Conservation (phyloP, 208 protist genomes). For the Naegleria fowleri region DNA sequence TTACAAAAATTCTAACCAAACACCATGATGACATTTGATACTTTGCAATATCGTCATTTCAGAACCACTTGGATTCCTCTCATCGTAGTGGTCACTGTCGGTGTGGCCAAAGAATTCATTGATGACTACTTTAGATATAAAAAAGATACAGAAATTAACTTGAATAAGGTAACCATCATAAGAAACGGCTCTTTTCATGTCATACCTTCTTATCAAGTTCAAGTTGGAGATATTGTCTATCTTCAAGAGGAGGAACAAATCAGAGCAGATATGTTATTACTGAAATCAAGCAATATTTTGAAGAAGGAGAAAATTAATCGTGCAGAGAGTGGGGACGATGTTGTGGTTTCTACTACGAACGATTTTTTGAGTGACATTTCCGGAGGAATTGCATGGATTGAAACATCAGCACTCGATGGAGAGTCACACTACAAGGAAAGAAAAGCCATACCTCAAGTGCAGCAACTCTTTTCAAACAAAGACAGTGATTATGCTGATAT, state of each 20-base stretch:
- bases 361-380: background rate
- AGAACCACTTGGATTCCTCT: conserved; percentile 47
- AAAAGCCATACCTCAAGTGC: background rate
- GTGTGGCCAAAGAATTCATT: conserved; percentile 46
- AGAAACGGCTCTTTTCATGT: conserved; percentile 23
- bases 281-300: conserved; percentile 7
- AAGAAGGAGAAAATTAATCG: background rate
- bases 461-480: background rate
- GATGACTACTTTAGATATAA: conserved; percentile 41
- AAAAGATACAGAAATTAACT: conserved; percentile 27
- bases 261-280: conserved; percentile 41
- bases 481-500: background rate
- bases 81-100: conserved; percentile 41
- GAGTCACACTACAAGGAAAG: background rate
- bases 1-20: conserved; percentile 36
- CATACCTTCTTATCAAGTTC: conserved; percentile 42
- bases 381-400: background rate
- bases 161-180: background rate
- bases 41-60: too few species aligned
- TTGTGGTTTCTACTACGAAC: background rate
- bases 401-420: background rate
- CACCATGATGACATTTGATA: too few species aligned
- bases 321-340: background rate
- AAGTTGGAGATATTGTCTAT: conserved; percentile 36
- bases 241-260: conserved; percentile 31